phyloP scores from a whole-genome alignment of 768 basidiomycete genomes.

The Podaxis sp. region DNA sequence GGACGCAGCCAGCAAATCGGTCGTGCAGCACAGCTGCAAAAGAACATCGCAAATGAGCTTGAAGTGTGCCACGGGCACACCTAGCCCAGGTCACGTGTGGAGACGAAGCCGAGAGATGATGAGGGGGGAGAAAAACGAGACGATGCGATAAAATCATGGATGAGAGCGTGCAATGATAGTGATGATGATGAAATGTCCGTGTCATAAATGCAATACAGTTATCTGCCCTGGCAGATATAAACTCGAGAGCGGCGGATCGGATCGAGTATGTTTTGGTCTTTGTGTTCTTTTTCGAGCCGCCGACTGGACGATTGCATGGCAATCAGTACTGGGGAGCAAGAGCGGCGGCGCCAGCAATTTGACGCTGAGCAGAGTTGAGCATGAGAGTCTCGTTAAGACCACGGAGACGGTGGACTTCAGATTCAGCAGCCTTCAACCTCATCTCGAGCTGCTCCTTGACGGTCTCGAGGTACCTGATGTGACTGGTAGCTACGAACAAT shows the following conservation, averaged over 20 bases:
- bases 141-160: conserved; percentile 29
- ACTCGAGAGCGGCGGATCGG: conserved; percentile 32
- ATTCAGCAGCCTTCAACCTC: conserved; percentile 75
- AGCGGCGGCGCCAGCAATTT: conserved; percentile 57
- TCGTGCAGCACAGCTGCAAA: conserved; percentile 61
- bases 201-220: conserved; percentile 56
- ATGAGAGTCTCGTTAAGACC: conserved; percentile 88
- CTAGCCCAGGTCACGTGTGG: conserved; percentile 20
- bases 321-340: conserved; percentile 50
- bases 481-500: conserved; percentile 63
- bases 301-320: conserved; percentile 30
- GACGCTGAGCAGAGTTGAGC: conserved; percentile 74
- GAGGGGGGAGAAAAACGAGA: conserved; percentile 32
- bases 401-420: conserved; percentile 78
- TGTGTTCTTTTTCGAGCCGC: conserved; percentile 25
- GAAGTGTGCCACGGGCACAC: conserved; percentile 11
- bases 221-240: conserved; percentile 61
- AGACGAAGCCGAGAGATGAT: conserved; percentile 21
- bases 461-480: conserved; percentile 86
- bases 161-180: conserved; percentile 32
- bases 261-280: conserved; percentile 29
- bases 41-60: conserved; percentile 25
- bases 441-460: conserved; percentile 74
- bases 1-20: conserved; percentile 28
- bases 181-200: conserved; percentile 42